phyloP scores from a whole-genome alignment of 805 yeast species.

The Martiniozyma abietophila region DNA sequence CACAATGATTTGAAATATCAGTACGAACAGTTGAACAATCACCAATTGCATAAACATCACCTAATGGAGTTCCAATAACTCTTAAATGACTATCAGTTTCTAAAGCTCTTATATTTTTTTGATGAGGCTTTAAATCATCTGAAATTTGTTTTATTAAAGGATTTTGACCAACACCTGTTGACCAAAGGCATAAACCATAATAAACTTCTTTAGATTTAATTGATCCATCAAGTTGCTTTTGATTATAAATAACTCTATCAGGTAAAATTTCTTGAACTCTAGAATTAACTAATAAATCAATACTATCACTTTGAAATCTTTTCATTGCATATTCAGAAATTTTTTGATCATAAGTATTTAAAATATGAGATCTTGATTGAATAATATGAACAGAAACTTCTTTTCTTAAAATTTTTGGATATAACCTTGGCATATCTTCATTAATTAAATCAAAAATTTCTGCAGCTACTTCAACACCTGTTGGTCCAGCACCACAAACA shows the following conservation, averaged over 20 bases:
- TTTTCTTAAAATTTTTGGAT: constrained; percentile 64
- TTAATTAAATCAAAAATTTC: constrained; percentile 90
- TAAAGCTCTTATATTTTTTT: constrained; percentile 58
- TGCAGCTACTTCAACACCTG: constrained; percentile 97
- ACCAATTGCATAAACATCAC: constrained; percentile 62
- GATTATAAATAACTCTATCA: constrained; percentile 50
- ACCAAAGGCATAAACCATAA: constrained; percentile 65
- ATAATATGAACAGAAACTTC: constrained; percentile 79
- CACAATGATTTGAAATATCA: constrained; percentile 65
- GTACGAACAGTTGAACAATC: constrained; percentile 61
- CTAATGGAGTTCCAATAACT: constrained; percentile 57
- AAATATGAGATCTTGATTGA: constrained; percentile 86
- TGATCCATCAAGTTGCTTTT: constrained; percentile 35
- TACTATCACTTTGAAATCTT: constrained; percentile 56
- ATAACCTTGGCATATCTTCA: constrained; percentile 82
- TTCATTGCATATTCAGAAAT: constrained; percentile 72
- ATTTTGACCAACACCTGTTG: constrained; percentile 64
- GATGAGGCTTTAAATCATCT: constrained; percentile 35
- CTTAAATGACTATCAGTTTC: constrained; percentile 69
- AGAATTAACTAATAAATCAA: constrained; percentile 70
- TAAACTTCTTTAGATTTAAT: constrained; percentile 40
- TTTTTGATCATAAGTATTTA: constrained; percentile 60
- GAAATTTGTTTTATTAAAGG: constrained; percentile 52
- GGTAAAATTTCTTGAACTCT: constrained; percentile 79
- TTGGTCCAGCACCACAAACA: constrained; percentile 97